Percentiles rank a stretch among this genome's conserved stretches.
phyloP scores from a whole-genome alignment of 257 asterid genomes.

The Avicennia marina region DNA sequence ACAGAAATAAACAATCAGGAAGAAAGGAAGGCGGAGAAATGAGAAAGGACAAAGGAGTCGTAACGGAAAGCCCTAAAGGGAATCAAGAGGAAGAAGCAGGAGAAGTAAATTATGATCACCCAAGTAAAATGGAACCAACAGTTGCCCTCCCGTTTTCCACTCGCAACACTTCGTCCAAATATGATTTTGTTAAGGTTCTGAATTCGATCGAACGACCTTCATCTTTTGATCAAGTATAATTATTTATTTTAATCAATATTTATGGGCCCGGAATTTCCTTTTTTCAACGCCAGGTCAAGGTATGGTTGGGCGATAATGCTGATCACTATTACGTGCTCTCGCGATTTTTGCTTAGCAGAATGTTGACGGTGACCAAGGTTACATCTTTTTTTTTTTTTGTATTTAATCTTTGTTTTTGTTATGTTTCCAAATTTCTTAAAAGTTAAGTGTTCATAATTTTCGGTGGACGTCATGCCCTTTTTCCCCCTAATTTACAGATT shows the following conservation, averaged over 20 bases:
- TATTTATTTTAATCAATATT: not conserved
- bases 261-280: not conserved
- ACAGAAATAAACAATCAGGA: too few species aligned
- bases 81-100: constrained; percentile 30
- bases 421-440: not conserved
- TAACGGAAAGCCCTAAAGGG: constrained; percentile 35
- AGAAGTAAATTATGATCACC: constrained; percentile 29
- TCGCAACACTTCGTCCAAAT: constrained; percentile 89
- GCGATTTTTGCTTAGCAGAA: constrained; percentile 94
- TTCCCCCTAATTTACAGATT: constrained; percentile 58
- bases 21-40: too few species aligned
- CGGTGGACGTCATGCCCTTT: not conserved
- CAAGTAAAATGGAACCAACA: constrained; percentile 16
- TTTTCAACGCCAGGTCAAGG: constrained; percentile 61
- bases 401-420: not conserved
- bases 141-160: constrained; percentile 55
- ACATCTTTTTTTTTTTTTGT: not conserved
- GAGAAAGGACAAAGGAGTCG: constrained; percentile 52
- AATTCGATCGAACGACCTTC: constrained; percentile 3
- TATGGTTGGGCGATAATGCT: constrained; percentile 98
- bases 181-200: constrained; percentile 91
- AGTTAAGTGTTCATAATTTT: not conserved
- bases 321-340: constrained; percentile 98
- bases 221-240: not conserved
- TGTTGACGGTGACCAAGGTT: constrained; percentile 93